Percentiles rank a stretch among this genome's conserved stretches.
Evolutionary conservation across 2,329 filamentous ascomycete genomes (phyloP).

Genomic region (Pestalotiopsis fici): DNA sequence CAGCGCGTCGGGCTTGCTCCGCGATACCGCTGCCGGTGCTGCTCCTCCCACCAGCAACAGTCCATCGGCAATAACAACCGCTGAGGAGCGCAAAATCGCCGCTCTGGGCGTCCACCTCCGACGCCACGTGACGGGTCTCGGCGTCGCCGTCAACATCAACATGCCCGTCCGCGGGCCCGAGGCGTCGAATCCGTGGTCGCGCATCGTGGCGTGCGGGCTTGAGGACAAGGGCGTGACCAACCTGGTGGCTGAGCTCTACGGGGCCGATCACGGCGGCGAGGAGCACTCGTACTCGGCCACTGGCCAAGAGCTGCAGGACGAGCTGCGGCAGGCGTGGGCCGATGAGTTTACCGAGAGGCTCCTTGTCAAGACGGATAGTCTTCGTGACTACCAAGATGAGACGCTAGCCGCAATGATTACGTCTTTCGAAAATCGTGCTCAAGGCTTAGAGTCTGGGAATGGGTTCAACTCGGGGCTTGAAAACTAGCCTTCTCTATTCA

Average conservation of each 20-base stretch:
- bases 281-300: not conserved
- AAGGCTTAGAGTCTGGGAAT: not conserved
- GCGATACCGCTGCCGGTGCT: slow-evolving; percentile 16
- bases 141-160: slow-evolving; percentile 77
- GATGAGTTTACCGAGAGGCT: slow-evolving; percentile 13
- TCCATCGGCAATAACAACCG: too few relatives aligned
- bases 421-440: not conserved
- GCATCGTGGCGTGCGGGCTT: slow-evolving; percentile 90
- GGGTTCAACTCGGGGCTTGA: not conserved
- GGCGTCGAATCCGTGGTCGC: slow-evolving; percentile 53
- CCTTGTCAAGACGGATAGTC: not conserved
- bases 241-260: slow-evolving; percentile 55
- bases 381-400: not conserved
- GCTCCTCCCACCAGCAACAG: too few relatives aligned
- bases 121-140: slow-evolving; percentile 80
- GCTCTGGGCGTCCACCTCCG: slow-evolving; percentile 91
- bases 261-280: not conserved
- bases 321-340: slow-evolving; percentile 11
- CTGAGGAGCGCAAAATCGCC: slow-evolving; percentile 71
- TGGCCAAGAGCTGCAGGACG: not conserved
- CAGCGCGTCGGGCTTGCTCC: slow-evolving; percentile 18
- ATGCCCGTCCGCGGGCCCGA: slow-evolving; percentile 51
- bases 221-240: slow-evolving; percentile 79
- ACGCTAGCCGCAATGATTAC: not conserved
- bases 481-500: too few relatives aligned